Percentiles rank a stretch among this genome's conserved stretches.
Evolutionary conservation across 1,284 basidiomycete genomes (phyloP).

Genomic region (Ceratobasidium papillatum): DNA sequence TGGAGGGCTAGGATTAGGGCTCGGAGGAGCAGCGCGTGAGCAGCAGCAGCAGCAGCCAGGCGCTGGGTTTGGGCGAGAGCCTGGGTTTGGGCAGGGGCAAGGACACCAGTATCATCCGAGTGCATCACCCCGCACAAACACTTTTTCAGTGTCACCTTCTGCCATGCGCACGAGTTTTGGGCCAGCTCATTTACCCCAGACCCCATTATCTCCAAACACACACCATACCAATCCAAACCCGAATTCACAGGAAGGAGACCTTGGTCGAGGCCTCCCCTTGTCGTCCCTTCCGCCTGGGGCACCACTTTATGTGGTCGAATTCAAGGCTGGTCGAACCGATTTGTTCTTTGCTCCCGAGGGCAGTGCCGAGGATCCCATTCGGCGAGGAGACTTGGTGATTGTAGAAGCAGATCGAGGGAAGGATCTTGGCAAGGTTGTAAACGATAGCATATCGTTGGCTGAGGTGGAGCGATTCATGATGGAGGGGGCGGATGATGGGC

Average conservation of each 20-base stretch:
- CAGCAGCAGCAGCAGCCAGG: conserved; percentile 7
- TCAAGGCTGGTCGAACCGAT: conserved; percentile 96
- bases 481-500: conserved; percentile 62
- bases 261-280: conserved; percentile 91
- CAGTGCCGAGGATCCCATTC: conserved; percentile 64
- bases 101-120: conserved; percentile 21
- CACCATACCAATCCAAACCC: not conserved
- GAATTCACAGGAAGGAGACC: conserved; percentile 56
- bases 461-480: conserved; percentile 92
- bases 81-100: not conserved
- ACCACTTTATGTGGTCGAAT: conserved; percentile 96
- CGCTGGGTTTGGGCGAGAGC: conserved; percentile 17
- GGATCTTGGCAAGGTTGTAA: conserved; percentile 90
- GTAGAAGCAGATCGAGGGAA: conserved; percentile 97
- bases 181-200: conserved; percentile 3
- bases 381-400: conserved; percentile 90
- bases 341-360: conserved; percentile 87
- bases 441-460: conserved; percentile 87
- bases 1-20: not conserved
- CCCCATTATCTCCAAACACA: conserved; percentile 52
- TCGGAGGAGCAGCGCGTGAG: not conserved
- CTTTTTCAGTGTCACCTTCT: conserved; percentile 49
- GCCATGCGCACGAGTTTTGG: conserved; percentile 45
- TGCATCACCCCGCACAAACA: conserved; percentile 43
- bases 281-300: conserved; percentile 81